Evolutionary conservation across 2,329 filamentous ascomycete species (phyloP).

Genomic region (Colletotrichum sublineola): DNA sequence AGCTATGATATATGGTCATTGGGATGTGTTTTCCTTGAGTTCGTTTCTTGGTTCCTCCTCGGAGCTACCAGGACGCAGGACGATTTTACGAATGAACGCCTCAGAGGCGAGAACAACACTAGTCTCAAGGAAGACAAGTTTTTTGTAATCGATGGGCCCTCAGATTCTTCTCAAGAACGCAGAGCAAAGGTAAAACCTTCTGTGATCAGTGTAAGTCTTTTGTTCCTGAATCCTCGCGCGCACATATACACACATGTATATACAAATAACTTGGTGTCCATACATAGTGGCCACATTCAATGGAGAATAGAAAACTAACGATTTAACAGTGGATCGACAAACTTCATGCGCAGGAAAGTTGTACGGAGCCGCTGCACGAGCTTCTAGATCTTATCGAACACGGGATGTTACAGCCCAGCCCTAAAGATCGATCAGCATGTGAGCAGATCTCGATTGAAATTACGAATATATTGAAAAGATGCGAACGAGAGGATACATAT

Average conservation of each 20-base stretch:
- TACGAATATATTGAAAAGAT: too few relatives aligned
- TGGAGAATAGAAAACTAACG: neutral
- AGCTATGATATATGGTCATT: conserved; percentile 22
- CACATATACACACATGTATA: too few relatives aligned
- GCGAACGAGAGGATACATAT: too few relatives aligned
- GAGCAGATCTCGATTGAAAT: neutral
- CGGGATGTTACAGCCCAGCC: neutral
- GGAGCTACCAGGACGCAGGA: neutral
- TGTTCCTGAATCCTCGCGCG: too few relatives aligned
- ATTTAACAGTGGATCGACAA: neutral
- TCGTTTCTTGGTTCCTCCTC: conserved; percentile 20
- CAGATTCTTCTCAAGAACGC: neutral
- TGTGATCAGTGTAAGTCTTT: neutral
- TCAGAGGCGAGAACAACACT: neutral
- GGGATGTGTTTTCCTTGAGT: conserved; percentile 18
- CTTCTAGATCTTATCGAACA: neutral
- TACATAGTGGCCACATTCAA: neutral
- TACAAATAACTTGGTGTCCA: too few relatives aligned
- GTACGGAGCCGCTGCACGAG: neutral
- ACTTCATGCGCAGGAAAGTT: neutral
- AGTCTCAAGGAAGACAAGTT: conserved; percentile 6
- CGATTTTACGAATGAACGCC: neutral
- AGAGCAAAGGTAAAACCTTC: neutral
- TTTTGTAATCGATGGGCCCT: neutral
- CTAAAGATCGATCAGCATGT: neutral